These are phyloP conservation scores for Rosa hybrid DNA, from an alignment of 331 rosid species.

Conservation along the genomic window DNA sequence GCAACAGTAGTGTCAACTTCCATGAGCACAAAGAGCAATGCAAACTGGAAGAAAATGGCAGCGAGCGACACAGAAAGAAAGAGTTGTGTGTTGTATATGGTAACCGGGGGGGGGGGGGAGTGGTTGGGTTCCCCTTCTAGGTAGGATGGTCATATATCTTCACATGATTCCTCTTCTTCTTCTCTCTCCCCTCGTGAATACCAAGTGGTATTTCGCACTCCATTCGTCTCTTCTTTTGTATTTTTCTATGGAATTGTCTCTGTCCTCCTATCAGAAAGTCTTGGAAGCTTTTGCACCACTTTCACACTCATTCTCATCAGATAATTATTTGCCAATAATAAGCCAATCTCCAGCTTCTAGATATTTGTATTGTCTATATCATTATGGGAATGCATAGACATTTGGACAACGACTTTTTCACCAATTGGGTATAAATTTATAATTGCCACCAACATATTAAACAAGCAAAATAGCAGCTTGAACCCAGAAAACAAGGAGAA, in stretches of 20 bases:
- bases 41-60: conserved; percentile 17
- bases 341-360: conserved; percentile 20
- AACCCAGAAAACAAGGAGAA: not conserved
- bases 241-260: conserved; percentile 47
- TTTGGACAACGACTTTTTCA: conserved; percentile 14
- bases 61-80: conserved; percentile 24
- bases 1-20: conserved; percentile 46
- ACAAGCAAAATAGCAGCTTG: not conserved
- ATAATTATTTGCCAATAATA: conserved; percentile 30
- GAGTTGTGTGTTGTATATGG: conserved; percentile 19
- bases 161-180: conserved; percentile 33
- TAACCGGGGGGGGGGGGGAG: conserved; percentile 4
- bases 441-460: not conserved
- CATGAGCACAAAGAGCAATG: conserved; percentile 56
- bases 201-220: conserved; percentile 33
- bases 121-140: conserved; percentile 37
- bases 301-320: conserved; percentile 11
- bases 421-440: not conserved
- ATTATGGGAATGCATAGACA: conserved; percentile 13
- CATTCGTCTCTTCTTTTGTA: conserved; percentile 46
- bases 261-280: conserved; percentile 37
- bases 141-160: conserved; percentile 30
- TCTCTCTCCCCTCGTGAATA: conserved; percentile 49
- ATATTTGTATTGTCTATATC: not conserved
- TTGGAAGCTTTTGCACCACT: conserved; percentile 39